A percentile compares a stretch with the other conserved stretches of the same genome.
Conservation (phyloP, 768 basidiomycete species). For the Leccinum uliginosum region DNA sequence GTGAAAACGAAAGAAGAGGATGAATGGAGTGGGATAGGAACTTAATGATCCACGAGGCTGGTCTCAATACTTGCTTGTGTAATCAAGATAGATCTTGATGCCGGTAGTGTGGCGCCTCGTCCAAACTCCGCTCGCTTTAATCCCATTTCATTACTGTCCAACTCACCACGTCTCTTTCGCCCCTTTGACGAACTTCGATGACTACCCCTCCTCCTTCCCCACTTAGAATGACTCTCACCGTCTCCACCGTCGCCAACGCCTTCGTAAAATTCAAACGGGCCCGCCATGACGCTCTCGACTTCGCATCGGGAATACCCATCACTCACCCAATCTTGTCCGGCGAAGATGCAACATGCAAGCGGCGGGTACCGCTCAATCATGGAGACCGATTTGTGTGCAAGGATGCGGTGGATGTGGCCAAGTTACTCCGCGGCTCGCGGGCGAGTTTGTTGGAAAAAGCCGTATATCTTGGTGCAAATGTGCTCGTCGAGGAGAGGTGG, state of each 20-base stretch:
- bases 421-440: slow-evolving; percentile 55
- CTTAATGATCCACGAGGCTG: slow-evolving; percentile 13
- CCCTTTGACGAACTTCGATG: slow-evolving; percentile 7
- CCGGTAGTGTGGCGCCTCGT: not conserved
- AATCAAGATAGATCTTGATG: not conserved
- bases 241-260: slow-evolving; percentile 45
- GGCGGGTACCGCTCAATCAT: slow-evolving; percentile 32
- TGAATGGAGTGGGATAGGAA: slow-evolving; percentile 37
- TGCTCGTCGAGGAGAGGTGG: slow-evolving; percentile 66
- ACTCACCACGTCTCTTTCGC: not conserved
- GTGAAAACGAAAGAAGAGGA: slow-evolving; percentile 19
- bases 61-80: no score
- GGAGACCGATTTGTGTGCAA: slow-evolving; percentile 51
- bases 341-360: slow-evolving; percentile 23
- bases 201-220: slow-evolving; percentile 20
- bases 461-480: slow-evolving; percentile 48
- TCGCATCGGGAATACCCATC: slow-evolving; percentile 34
- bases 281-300: slow-evolving; percentile 31
- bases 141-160: not conserved
- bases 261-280: slow-evolving; percentile 51
- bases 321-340: slow-evolving; percentile 34
- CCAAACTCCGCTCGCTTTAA: slow-evolving; percentile 21
- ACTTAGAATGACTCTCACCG: slow-evolving; percentile 19
- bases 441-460: slow-evolving; percentile 47
- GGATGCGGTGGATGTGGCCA: slow-evolving; percentile 57